A percentile compares a stretch with the other conserved stretches of the same genome.
Evolutionary conservation across 768 basidiomycete species (phyloP).

Genomic region (Lactarius sp.): DNA sequence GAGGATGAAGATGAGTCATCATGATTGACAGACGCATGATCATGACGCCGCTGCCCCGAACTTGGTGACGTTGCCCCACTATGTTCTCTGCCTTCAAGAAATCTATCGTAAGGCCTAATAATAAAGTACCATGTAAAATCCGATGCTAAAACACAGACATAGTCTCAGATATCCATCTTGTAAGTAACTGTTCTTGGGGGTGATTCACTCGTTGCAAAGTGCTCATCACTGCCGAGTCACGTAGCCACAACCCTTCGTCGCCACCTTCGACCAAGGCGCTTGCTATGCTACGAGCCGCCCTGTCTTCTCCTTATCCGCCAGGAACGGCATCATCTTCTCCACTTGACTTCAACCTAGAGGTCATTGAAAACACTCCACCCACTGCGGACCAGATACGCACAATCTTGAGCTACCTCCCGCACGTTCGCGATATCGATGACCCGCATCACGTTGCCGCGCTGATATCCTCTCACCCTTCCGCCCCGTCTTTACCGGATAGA

Average conservation of each 20-base stretch:
- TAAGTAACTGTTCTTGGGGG: background rate
- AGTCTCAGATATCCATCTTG: conserved; percentile 26
- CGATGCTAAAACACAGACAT: background rate
- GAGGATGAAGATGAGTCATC: too few species aligned
- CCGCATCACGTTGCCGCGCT: conserved; percentile 37
- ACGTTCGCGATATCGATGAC: conserved; percentile 30
- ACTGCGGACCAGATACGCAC: conserved; percentile 63
- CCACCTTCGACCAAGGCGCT: conserved; percentile 62
- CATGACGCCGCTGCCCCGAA: too few species aligned
- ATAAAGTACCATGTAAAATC: too few species aligned
- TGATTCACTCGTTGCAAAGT: background rate
- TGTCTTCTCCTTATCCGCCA: conserved; percentile 60
- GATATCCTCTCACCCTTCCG: conserved; percentile 58
- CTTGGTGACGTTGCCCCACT: too few species aligned
- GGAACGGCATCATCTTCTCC: conserved; percentile 43
- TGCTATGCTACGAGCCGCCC: conserved; percentile 50
- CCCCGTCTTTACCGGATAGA: conserved; percentile 34
- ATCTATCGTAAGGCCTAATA: conserved; percentile 15
- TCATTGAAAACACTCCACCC: conserved; percentile 59
- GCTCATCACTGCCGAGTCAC: background rate
- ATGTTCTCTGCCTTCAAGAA: conserved; percentile 26
- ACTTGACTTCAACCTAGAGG: conserved; percentile 65
- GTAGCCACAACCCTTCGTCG: conserved; percentile 61
- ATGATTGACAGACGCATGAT: too few species aligned
- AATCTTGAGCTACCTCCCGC: conserved; percentile 56